Evolutionary conservation across 306 rosid genomes (phyloP), one percentile per base, ranked within the genome.

Genomic region (Ormosia semicastrata): DNA sequence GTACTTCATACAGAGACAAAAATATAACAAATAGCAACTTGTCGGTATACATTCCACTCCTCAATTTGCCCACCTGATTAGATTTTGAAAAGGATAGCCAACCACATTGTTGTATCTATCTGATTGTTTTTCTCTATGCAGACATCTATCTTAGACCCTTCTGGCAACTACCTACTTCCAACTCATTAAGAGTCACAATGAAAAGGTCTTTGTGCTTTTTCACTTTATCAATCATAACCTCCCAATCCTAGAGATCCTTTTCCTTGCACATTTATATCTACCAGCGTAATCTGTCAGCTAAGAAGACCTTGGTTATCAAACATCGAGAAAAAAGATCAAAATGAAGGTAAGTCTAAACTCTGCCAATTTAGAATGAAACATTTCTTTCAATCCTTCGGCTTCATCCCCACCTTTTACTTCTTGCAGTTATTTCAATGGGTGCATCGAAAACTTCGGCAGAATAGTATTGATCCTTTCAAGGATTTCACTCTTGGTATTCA

Each of bases 381-480:
- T 59, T 68, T 74, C 67, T 73, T 87, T 63, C 81, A 54, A 46
- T 71, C 75, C 71, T 83, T 80, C 43, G 24, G 62, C 88, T 78
- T 84, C 54, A 85, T 67, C 62, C 67, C 78, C 72, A 71, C 70
- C 69, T 80, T 80, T 77, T 75, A 56, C 74, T 88, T 83, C 43
- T 75, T 90, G 97, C 98, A 93, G 99, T 77, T 95, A 54, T 76
- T 93, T 64, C 94, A 89, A 37, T 95, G 98, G 99, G 87, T 89
- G 90, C 95, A 89, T 86, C 89, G 89, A 72, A 93, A 87, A 81
- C 86, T 93, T 90, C 85, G 83, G 93, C 92, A 88, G 56, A 81
- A 76, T 83, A 85, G 88, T 87, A 82, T 59, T 10, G 92, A 92
- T 67, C 89, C 91, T 37, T 49, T 85, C 92, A 93, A 93, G 91